Evolutionary conservation across 768 basidiomycete genomes (phyloP), one percentile per base, ranked within the genome.

Genomic region (Psilocybe azurescens): DNA sequence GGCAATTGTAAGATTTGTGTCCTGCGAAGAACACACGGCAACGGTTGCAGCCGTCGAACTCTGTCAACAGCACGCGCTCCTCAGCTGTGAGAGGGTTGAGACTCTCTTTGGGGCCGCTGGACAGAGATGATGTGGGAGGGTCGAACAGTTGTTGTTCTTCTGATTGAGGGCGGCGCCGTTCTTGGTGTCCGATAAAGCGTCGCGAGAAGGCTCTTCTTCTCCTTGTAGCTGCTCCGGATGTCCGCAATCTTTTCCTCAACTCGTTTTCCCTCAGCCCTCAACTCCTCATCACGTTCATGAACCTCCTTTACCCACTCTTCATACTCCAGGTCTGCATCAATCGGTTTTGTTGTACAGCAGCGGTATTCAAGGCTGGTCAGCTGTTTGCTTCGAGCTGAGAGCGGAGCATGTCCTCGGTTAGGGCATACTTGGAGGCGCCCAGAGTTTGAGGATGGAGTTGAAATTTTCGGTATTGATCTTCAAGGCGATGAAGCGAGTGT

Each of bases 401-500:
- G 16, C 30, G 1, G 41, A 58, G 56, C 11, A 39, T 13, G n/a
- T 8, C 36, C 9, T 58, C 18, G 41, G 58, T 59, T 33, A 67
- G 56, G 2, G 61, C 59, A n/a, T 61, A 56, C 13, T 44, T 47
- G 5, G 55, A 39, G 7, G 61, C n/a, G 20, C 57, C n/a, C n/a
- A 39, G 20, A 58, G 56, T 18, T 49, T 58, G 9, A 65, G 52
- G 46, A 67, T 55, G 14, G 65, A 49, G 36, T 66, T 68, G 18
- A 63, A 56, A 39, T 66, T 68, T 28, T 70, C 65, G 2, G 68
- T 24, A 33, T 67, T 39, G 49, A 69, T 67, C 54, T 62, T 61
- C 66, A 62, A 69, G 38, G 61, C 48, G 18, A 65, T 55, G 56
- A 69, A 69, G 5, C 28, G n/a, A 6, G 18, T n/a, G 54, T 52